phyloP scores from a whole-genome alignment of 345 rosid genomes.

The Raphanus sativus region DNA sequence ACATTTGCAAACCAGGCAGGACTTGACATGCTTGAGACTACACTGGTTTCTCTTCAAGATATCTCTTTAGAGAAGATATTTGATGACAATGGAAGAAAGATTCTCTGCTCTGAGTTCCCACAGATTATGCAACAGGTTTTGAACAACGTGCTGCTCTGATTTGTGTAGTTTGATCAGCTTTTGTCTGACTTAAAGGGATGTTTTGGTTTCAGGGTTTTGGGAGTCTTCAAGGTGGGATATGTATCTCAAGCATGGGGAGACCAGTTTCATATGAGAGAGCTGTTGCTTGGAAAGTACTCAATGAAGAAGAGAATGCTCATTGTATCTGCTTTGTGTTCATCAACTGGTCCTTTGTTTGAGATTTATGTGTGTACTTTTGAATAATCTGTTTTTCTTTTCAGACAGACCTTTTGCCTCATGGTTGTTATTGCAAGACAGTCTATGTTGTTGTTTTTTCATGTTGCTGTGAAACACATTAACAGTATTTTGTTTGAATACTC shows the following conservation, averaged over 20 bases:
- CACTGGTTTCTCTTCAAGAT: slow-evolving; percentile 91
- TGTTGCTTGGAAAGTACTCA: slow-evolving; percentile 96
- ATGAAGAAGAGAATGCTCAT: slow-evolving; percentile 92
- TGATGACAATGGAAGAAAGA: slow-evolving; percentile 88
- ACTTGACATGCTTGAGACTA: slow-evolving; percentile 96
- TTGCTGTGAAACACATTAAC: slow-evolving; percentile 12
- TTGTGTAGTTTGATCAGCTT: background rate
- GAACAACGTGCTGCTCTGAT: background rate
- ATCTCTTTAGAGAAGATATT: slow-evolving; percentile 90
- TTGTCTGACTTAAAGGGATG: background rate
- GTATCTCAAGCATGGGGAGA: slow-evolving; percentile 98
- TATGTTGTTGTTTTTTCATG: slow-evolving; percentile 21
- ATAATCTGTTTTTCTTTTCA: background rate
- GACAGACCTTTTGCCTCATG: background rate
- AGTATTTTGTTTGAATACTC: slow-evolving; percentile 30
- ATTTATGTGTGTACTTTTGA: background rate
- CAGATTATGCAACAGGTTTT: slow-evolving; percentile 97
- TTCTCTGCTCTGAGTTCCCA: slow-evolving; percentile 88
- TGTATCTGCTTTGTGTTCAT: slow-evolving; percentile 96
- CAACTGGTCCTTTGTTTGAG: slow-evolving; percentile 95
- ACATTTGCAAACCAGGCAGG: slow-evolving; percentile 98
- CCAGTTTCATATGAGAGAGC: slow-evolving; percentile 95
- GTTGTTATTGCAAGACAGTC: slow-evolving; percentile 2
- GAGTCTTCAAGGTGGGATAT: slow-evolving; percentile 88
- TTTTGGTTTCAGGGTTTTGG: slow-evolving; percentile 63